Evolutionary conservation across 1,284 basidiomycete species (phyloP), one percentile per base, ranked within the genome.

Genomic region (Coniferiporia sulphurascens): DNA sequence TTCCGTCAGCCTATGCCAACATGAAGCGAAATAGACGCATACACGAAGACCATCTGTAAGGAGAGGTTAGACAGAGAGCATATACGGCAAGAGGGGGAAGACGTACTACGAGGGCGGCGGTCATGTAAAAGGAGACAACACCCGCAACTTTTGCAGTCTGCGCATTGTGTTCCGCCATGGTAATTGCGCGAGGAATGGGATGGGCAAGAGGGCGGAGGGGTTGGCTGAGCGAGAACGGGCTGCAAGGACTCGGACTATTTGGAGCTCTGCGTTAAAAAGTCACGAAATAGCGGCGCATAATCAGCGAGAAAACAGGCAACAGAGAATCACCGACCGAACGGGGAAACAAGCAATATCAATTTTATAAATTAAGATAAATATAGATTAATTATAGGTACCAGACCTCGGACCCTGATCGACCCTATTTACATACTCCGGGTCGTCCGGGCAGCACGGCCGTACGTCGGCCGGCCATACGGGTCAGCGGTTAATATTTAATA

Each of bases 81-180:
- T 38, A 22, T 55, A 50, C 6, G 38, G 34, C 32, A 17, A n/a
- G 10, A 58, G 19, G 7, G 44, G 34, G 22, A 53, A 15, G 13
- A 78, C 85, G 70, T 70, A 89, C 86, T 52, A 88, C 80, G 8
- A 91, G 74, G 1, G 88, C 87, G 4, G 87, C 81, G 21, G 72
- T 70, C 87, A 91, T 89, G 76, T 90, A 91, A 71, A 91, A 91
- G 8, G 76, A 66, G 61, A 91, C 87, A 38, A 90, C 88, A n/a
- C 72, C 80, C 12, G 84, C 82, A 55, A 91, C 84, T 69, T 85
- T 76, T 60, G 66, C 76, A 62, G 60, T 73, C 58, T 66, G 71
- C 21, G 21, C 19, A 55, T 51, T 55, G 17, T 52, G 52, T 10
- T 65, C 52, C 55, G 68, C 66, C 72, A 73, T 74, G 52, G 35